Conservation (phyloP, 2,329 filamentous ascomycete species). For the Zymoseptoria ardabiliae region DNA sequence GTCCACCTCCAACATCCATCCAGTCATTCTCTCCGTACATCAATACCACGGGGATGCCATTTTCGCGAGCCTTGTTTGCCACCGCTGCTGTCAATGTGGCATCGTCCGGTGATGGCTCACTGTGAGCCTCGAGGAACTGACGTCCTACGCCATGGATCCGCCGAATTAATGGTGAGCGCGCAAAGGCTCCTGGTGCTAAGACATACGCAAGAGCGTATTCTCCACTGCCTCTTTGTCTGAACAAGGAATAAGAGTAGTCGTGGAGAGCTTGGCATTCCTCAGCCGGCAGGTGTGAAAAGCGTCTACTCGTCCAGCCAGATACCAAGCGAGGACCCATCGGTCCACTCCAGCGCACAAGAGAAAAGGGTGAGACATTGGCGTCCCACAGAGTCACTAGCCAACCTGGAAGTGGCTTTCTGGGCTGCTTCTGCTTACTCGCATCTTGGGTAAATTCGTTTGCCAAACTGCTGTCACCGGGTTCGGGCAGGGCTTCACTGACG, state of each 20-base stretch:
- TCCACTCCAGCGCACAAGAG: constrained; percentile 76
- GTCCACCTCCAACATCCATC: constrained; percentile 91
- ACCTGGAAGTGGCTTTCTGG: constrained; percentile 60
- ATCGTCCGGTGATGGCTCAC: constrained; percentile 20
- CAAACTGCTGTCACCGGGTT: constrained; percentile 64
- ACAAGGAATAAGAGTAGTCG: constrained; percentile 89
- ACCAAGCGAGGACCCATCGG: constrained; percentile 86
- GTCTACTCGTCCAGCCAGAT: constrained; percentile 86
- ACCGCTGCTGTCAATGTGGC: constrained; percentile 64
- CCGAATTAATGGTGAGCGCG: constrained; percentile 77
- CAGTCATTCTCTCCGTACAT: constrained; percentile 98
- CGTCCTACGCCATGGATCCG: constrained; percentile 80
- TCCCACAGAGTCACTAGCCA: constrained; percentile 97
- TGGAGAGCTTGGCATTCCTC: constrained; percentile 79
- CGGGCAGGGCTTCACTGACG: constrained; percentile 70
- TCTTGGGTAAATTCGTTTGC: constrained; percentile 63
- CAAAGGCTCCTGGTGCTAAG: constrained; percentile 87
- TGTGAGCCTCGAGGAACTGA: constrained; percentile 44
- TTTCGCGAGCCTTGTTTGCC: constrained; percentile 53
- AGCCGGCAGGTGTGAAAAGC: constrained; percentile 79
- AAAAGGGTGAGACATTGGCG: constrained; percentile 92
- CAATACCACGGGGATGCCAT: constrained; percentile 66
- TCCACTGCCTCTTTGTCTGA: constrained; percentile 83
- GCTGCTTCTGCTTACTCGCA: constrained; percentile 32
- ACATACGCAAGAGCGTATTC: constrained; percentile 92